Evolutionary conservation across 2,329 filamentous ascomycete genomes (phyloP).

Genomic region (Ophiosphaerella narmari): DNA sequence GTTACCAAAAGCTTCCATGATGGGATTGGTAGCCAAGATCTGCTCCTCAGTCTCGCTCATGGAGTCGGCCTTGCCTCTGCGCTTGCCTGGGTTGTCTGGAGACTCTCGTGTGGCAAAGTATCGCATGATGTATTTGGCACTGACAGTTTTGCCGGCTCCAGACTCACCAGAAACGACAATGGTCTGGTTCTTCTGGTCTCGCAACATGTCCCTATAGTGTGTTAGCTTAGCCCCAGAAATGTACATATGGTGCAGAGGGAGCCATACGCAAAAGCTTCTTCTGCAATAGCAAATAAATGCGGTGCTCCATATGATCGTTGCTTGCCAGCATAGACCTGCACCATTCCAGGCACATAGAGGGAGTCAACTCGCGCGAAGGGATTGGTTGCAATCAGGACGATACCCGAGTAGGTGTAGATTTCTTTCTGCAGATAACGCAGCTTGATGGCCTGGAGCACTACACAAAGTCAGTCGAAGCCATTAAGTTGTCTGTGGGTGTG

Average conservation of each 20-base stretch:
- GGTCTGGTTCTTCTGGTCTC: constrained; percentile 94
- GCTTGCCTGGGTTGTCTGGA: constrained; percentile 80
- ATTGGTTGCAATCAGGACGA: constrained; percentile 97
- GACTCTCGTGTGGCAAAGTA: constrained; percentile 98
- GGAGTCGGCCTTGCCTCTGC: constrained; percentile 73
- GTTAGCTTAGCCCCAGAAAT: constrained; percentile 15
- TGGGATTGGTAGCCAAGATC: constrained; percentile 96
- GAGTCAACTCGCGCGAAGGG: constrained; percentile 97
- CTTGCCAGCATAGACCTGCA: constrained; percentile 98
- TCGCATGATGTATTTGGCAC: constrained; percentile 99
- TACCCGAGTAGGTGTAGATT: constrained; percentile 99
- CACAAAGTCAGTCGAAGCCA: constrained; percentile 34
- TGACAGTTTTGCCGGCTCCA: constrained; percentile 97
- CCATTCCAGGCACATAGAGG: constrained; percentile 97
- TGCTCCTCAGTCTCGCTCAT: constrained; percentile 99
- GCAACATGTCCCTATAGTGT: constrained; percentile 81
- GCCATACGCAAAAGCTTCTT: constrained; percentile 93
- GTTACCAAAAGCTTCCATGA: constrained; percentile 99
- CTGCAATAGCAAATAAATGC: constrained; percentile 97
- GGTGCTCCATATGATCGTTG: constrained; percentile 95
- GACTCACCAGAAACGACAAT: constrained; percentile 99
- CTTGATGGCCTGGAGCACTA: constrained; percentile 96
- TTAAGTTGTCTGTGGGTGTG: constrained; percentile 1
- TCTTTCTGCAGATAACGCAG: constrained; percentile 97
- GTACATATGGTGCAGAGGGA: background rate